Evolutionary conservation across 208 protist species (phyloP).

Genomic region (Novymonas esmeraldas): DNA sequence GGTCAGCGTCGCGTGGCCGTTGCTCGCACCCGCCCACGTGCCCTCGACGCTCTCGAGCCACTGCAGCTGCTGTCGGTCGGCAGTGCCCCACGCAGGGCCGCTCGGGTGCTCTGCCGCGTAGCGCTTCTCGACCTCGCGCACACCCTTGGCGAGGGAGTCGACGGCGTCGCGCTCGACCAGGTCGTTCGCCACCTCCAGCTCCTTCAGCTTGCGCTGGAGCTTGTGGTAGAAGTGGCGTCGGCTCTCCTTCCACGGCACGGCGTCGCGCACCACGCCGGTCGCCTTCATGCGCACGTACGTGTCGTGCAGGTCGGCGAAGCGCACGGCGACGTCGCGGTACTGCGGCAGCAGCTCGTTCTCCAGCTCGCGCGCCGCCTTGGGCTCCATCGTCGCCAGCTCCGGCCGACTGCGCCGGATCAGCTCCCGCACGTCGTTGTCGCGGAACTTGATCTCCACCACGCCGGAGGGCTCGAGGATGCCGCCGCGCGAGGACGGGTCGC

Average conservation of each 20-base stretch:
- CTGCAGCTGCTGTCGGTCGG: slow-evolving; percentile 34
- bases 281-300: slow-evolving; percentile 96
- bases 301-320: slow-evolving; percentile 98
- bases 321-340: slow-evolving; percentile 95
- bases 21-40: slow-evolving; percentile 13
- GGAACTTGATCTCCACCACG: slow-evolving; percentile 97
- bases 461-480: slow-evolving; percentile 97
- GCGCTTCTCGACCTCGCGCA: slow-evolving; percentile 40
- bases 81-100: slow-evolving; percentile 46
- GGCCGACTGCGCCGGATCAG: slow-evolving; percentile 92
- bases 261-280: slow-evolving; percentile 90
- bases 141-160: slow-evolving; percentile 38
- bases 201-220: slow-evolving; percentile 89
- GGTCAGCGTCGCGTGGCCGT: not conserved
- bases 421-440: slow-evolving; percentile 85
- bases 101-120: slow-evolving; percentile 41
- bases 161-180: slow-evolving; percentile 44
- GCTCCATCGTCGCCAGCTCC: slow-evolving; percentile 50
- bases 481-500: slow-evolving; percentile 87
- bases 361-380: slow-evolving; percentile 40
- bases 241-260: slow-evolving; percentile 92
- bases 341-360: slow-evolving; percentile 74
- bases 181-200: slow-evolving; percentile 68
- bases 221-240: slow-evolving; percentile 94
- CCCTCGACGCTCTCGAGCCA: slow-evolving; percentile 47